Evolutionary conservation across 2,329 filamentous ascomycete genomes (phyloP).

Genomic region (Colletotrichum phormii): DNA sequence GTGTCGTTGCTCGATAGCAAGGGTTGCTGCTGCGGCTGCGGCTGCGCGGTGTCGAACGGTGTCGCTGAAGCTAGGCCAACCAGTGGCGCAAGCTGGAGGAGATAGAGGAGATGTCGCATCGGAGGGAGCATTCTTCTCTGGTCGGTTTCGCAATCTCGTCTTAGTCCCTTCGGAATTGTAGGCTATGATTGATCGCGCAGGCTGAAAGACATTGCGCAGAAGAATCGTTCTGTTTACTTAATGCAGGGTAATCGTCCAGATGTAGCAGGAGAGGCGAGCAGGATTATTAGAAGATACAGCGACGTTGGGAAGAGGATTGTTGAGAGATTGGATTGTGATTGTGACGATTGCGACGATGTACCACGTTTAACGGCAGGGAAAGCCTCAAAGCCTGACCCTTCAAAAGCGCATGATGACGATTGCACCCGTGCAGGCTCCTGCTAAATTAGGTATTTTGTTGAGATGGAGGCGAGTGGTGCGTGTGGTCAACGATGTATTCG

Average conservation of each 20-base stretch:
- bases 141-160: neutral
- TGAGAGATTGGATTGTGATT: neutral
- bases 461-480: neutral
- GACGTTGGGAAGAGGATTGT: neutral
- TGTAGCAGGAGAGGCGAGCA: neutral
- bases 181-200: conserved; percentile 5
- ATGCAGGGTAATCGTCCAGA: neutral
- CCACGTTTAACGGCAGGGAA: conserved; percentile 1
- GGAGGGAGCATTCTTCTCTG: neutral
- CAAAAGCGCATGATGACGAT: conserved; percentile 32
- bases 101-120: conserved; percentile 8
- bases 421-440: neutral
- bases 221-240: neutral
- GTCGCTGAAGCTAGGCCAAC: conserved; percentile 1
- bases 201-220: conserved; percentile 25
- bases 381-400: conserved; percentile 14
- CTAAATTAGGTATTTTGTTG: neutral
- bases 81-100: conserved; percentile 19
- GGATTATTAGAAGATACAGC: neutral
- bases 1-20: conserved; percentile 7
- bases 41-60: neutral
- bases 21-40: neutral
- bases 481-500: neutral
- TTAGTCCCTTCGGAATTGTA: neutral
- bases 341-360: conserved; percentile 17